phyloP scores from a whole-genome alignment of 2,329 filamentous ascomycete species.

The Capronia americana region DNA sequence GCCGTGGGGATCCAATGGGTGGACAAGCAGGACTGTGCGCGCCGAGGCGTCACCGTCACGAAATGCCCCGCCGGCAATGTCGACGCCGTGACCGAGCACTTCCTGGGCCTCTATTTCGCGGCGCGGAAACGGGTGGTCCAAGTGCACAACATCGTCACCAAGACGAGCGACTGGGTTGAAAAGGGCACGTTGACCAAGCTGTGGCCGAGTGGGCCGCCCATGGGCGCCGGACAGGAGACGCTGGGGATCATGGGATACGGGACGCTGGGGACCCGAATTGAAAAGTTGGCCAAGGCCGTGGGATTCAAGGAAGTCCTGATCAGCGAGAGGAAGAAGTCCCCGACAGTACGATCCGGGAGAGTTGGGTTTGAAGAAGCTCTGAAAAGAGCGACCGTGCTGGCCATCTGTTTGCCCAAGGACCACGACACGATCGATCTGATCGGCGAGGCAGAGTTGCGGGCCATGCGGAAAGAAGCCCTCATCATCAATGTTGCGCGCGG shows the following conservation, averaged over 20 bases:
- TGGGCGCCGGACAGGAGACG: slow-evolving; percentile 57
- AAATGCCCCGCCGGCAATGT: slow-evolving; percentile 58
- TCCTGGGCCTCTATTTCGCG: slow-evolving; percentile 58
- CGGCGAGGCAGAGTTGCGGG: slow-evolving; percentile 49
- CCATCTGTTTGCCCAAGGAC: slow-evolving; percentile 44
- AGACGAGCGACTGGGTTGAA: slow-evolving; percentile 50
- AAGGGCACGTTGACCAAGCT: slow-evolving; percentile 47
- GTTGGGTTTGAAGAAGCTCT: slow-evolving; percentile 44
- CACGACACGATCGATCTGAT: slow-evolving; percentile 47
- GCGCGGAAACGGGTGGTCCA: slow-evolving; percentile 51
- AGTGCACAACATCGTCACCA: slow-evolving; percentile 45
- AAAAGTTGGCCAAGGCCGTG: slow-evolving; percentile 51
- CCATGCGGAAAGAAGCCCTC: slow-evolving; percentile 54
- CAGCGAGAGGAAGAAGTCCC: slow-evolving; percentile 53
- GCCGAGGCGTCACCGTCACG: slow-evolving; percentile 53
- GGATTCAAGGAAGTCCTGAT: slow-evolving; percentile 57
- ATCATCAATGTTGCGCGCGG: slow-evolving; percentile 59
- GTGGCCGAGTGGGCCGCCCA: slow-evolving; percentile 46
- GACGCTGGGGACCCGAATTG: slow-evolving; percentile 56
- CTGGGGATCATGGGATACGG: slow-evolving; percentile 60
- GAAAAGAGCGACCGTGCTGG: slow-evolving; percentile 43
- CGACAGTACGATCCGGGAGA: slow-evolving; percentile 24
- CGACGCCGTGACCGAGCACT: slow-evolving; percentile 58
- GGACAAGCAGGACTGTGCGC: slow-evolving; percentile 52
- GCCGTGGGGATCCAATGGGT: slow-evolving; percentile 58